Conservation (phyloP, 345 rosid genomes). For the Corymbia maculata region DNA sequence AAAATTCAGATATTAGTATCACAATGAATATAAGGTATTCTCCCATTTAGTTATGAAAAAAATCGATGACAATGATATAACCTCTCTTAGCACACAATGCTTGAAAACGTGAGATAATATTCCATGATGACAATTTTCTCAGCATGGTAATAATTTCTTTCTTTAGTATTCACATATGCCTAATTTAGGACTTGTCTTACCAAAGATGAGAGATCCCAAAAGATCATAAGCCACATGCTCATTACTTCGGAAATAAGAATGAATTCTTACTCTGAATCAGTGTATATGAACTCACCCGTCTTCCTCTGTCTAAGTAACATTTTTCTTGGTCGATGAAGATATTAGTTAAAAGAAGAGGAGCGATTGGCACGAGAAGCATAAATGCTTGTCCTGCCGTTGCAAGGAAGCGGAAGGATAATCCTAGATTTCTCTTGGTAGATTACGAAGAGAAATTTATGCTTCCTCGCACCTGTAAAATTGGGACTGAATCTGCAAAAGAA, state of each 20-base stretch:
- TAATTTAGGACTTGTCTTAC: not conserved
- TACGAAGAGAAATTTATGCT: not conserved
- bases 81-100: not conserved
- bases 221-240: not conserved
- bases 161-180: not conserved
- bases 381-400: not conserved
- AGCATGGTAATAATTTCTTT: not conserved
- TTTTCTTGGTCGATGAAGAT: not conserved
- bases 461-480: not conserved
- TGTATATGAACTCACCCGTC: not conserved
- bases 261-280: not conserved
- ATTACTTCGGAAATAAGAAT: not conserved
- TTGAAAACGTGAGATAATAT: not conserved
- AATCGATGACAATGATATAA: not conserved
- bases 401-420: not conserved
- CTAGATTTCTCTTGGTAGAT: not conserved
- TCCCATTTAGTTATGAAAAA: not conserved
- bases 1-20: too few relatives aligned
- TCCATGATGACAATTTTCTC: not conserved
- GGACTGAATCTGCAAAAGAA: not conserved
- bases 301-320: not conserved
- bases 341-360: not conserved
- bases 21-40: not conserved
- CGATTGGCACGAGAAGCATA: not conserved
- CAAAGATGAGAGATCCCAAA: not conserved